Base-by-base conservation (phyloP, 495 filamentous ascomycete species). In the Parathielavia appendiculata region DNA sequence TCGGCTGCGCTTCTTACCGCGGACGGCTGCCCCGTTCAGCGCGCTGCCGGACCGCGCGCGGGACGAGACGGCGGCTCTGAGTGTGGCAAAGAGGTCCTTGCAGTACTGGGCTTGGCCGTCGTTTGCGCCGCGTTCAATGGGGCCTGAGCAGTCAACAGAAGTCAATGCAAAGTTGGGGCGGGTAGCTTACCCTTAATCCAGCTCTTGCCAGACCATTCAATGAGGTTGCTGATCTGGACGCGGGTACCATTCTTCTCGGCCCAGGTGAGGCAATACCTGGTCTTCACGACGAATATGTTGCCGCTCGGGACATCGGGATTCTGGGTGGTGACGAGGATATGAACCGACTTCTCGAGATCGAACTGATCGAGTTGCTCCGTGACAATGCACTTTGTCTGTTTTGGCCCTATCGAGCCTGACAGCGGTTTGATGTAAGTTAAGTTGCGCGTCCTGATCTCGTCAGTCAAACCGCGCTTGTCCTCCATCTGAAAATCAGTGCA, bases 181-280 rank as follows among this genome's bases (percentile, higher is more conserved):
- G 14, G 16, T 6, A 6, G 46, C 57, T 32, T 81, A 96, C 92
- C 90, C 77, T 96, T 97, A 40, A 97, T 70, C 93, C 95, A 99
- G 74, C 90, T 96, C 78, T 99, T 99, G 54, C 93, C 92, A 0
- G 87, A 84, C 93, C 93, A 99, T 66, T 97, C 93, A 49, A 97
- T 88, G 0, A 85, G 86, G 71, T 89, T 96, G 56, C 84, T 95
- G 71, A 90, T 84, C 26, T 92, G 78, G 30, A 99, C 73, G 35
- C 89, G 81, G 0, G 95, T 99, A 23, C 85, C 75, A 62, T 95
- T 95, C 54, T 82, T 84, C 32, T 93, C 78, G 3, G 84, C 91
- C 93, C 93, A 99, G 41, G 86, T 89, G 9, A 99, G 79, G 61
- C 95, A 95, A 63, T 97, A 97, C 66, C 87, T 90, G 1, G 95